Percentiles rank a stretch among this genome's conserved stretches.
Evolutionary conservation across 73 alveolate genomes (phyloP).

Genomic region (Loxodes magnus): DNA sequence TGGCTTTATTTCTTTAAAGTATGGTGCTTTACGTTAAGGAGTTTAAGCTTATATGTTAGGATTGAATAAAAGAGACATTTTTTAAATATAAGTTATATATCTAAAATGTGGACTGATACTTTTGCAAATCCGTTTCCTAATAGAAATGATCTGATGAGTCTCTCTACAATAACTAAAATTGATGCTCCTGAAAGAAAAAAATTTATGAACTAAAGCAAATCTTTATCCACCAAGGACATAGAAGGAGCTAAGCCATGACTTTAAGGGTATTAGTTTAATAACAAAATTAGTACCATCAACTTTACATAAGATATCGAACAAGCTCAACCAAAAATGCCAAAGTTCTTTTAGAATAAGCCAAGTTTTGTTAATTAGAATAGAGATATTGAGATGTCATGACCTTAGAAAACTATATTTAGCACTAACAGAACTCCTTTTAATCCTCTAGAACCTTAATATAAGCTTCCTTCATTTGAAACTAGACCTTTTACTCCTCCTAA

Average conservation of each 20-base stretch:
- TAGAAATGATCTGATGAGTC: conserved; percentile 40
- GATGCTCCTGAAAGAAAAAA: conserved; percentile 5
- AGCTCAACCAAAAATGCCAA: conserved; percentile 4
- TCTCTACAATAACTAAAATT: conserved; percentile 29
- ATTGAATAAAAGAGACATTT: no score
- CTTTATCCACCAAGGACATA: no score
- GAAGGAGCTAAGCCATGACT: no score
- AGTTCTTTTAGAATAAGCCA: conserved; percentile 40
- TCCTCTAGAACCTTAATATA: conserved; percentile 73
- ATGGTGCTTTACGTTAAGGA: no score
- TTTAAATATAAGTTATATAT: no score
- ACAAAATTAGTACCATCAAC: no score
- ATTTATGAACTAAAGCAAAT: no score
- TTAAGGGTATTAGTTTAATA: no score
- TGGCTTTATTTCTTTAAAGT: no score
- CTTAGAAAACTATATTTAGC: conserved; percentile 31
- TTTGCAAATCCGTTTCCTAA: conserved; percentile 59
- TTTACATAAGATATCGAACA: conserved; percentile 14
- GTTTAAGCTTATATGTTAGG: no score
- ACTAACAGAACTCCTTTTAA: conserved; percentile 27
- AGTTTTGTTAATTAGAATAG: conserved; percentile 17
- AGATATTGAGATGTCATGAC: conserved; percentile 33
- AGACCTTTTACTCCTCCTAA: conserved; percentile 69
- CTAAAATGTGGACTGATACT: no score
- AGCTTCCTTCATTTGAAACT: conserved; percentile 55